Evolutionary conservation across 176 grass and related monocot species (phyloP).

Genomic region (Aegilops longissima): DNA sequence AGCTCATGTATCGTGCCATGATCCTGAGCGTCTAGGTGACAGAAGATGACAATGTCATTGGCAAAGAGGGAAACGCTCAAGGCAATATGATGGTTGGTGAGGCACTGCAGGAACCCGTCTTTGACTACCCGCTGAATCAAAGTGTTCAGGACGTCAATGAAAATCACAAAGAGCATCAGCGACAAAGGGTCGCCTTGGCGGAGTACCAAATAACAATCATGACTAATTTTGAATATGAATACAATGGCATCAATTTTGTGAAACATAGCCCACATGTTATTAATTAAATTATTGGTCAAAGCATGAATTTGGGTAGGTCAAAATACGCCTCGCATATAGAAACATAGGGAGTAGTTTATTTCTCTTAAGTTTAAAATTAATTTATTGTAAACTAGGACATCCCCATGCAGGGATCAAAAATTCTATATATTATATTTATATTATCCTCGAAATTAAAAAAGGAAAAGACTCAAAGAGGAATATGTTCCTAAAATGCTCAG

Average conservation of each 20-base stretch:
- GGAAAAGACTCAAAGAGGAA: background rate
- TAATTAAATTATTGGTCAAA: background rate
- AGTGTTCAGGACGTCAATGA: no score
- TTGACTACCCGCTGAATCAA: no score
- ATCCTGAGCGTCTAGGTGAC: no score
- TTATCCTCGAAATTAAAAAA: background rate
- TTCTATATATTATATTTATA: slow-evolving; percentile 7
- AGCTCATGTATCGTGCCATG: no score
- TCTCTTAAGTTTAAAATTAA: slow-evolving; percentile 11
- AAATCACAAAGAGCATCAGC: background rate
- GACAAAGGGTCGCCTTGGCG: background rate
- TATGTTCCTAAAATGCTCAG: background rate
- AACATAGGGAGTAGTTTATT: slow-evolving; percentile 7
- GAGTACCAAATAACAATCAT: background rate
- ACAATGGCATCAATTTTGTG: background rate
- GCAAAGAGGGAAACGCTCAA: no score
- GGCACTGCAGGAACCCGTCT: no score
- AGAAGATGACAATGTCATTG: no score
- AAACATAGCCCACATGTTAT: background rate
- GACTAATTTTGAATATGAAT: background rate
- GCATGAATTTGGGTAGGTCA: slow-evolving; percentile 4
- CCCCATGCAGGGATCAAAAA: background rate
- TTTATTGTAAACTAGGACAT: background rate
- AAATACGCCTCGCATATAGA: background rate
- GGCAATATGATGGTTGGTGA: no score